A percentile compares a stretch with the other conserved stretches of the same genome.
Evolutionary conservation across 2,329 filamentous ascomycete genomes (phyloP).

Genomic region (Incumbomyces lentus): DNA sequence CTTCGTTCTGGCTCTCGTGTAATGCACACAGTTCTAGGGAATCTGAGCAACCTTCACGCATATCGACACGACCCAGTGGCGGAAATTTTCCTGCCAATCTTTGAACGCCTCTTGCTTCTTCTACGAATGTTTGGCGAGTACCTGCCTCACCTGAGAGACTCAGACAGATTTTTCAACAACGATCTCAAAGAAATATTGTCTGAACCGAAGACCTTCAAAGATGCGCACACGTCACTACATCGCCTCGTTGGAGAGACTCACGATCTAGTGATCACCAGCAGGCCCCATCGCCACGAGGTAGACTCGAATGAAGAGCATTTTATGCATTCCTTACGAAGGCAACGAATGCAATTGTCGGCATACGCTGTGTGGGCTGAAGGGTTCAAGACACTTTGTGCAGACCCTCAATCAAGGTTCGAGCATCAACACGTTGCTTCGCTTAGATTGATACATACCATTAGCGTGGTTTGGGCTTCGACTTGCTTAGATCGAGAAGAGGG

Average conservation of each 20-base stretch:
- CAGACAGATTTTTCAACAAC: neutral
- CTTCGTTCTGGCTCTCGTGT: neutral
- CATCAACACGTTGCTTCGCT: neutral
- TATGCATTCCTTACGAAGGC: neutral
- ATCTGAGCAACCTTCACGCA: neutral
- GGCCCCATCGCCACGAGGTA: neutral
- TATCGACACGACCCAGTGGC: neutral
- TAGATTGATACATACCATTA: neutral
- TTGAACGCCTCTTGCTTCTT: neutral
- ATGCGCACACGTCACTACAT: neutral
- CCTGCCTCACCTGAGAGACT: neutral
- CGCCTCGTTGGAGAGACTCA: neutral
- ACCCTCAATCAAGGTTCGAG: neutral
- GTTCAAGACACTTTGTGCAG: neutral
- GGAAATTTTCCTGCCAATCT: conserved; percentile 2
- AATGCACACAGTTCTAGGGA: neutral
- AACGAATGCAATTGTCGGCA: neutral
- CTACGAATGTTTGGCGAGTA: neutral
- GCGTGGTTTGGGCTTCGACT: conserved; percentile 1
- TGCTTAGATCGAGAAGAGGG: conserved; percentile 1
- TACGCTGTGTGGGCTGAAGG: conserved; percentile 1
- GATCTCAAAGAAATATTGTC: neutral
- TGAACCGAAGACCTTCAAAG: neutral
- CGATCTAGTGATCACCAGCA: neutral
- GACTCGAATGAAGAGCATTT: neutral